These are phyloP conservation scores for Paraglomus occultum DNA, from an alignment of 192 early-diverging fungal species.

Conservation along the genomic window DNA sequence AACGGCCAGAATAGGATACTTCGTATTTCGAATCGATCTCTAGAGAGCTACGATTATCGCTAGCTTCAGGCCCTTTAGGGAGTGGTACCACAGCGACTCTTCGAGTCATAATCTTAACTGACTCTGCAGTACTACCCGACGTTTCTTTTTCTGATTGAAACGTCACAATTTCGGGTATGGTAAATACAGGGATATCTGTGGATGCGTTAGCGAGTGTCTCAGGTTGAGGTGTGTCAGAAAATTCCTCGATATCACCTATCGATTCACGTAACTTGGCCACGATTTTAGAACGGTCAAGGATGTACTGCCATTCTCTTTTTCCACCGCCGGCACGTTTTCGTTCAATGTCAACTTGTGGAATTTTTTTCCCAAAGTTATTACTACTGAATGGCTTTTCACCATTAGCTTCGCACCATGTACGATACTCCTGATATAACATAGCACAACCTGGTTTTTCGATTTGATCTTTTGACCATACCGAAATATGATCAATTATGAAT, in stretches of 20 bases:
- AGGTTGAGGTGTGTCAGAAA: slow-evolving; percentile 12
- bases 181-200: slow-evolving; percentile 15
- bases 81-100: no score
- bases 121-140: background rate
- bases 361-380: background rate
- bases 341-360: background rate
- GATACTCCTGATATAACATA: slow-evolving; percentile 8
- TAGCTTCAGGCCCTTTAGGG: no score
- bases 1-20: no score
- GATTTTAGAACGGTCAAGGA: slow-evolving; percentile 23
- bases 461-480: background rate
- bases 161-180: slow-evolving; percentile 14
- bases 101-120: background rate
- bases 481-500: slow-evolving; percentile 17
- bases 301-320: slow-evolving; percentile 25
- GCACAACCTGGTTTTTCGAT: background rate
- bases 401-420: slow-evolving; percentile 2
- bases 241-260: slow-evolving; percentile 7
- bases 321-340: background rate
- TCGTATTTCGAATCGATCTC: no score
- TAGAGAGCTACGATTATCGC: no score
- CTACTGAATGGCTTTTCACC: slow-evolving; percentile 7
- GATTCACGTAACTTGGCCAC: slow-evolving; percentile 19
- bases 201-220: background rate
- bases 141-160: slow-evolving; percentile 5